These are phyloP conservation scores for Entomortierella chlamydospora DNA, from an alignment of 192 early-diverging fungal genomes.

Conservation along the genomic window DNA sequence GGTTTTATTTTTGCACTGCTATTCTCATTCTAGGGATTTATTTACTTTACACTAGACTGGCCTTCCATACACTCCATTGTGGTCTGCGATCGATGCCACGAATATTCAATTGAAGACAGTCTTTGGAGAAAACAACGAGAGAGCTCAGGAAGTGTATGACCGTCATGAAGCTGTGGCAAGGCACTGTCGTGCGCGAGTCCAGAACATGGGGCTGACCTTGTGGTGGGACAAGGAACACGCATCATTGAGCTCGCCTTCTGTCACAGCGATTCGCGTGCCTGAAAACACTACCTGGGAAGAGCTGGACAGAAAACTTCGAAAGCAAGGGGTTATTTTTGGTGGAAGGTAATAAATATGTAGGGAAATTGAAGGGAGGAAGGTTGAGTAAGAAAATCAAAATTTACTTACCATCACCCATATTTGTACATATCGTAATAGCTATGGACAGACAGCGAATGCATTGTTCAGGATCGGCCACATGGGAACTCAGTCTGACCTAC, in stretches of 20 bases:
- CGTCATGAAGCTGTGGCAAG: slow-evolving; percentile 29
- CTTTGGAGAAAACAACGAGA: slow-evolving; percentile 20
- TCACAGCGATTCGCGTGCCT: slow-evolving; percentile 43
- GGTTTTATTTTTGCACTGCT: slow-evolving; percentile 1
- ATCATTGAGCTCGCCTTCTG: slow-evolving; percentile 33
- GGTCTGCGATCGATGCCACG: slow-evolving; percentile 48
- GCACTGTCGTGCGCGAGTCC: slow-evolving; percentile 36
- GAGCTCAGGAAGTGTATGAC: slow-evolving; percentile 10
- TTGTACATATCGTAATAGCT: too few species aligned
- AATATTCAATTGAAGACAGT: slow-evolving; percentile 29
- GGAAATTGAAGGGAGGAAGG: background rate
- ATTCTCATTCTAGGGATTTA: background rate
- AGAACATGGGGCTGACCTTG: slow-evolving; percentile 40
- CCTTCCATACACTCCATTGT: slow-evolving; percentile 45
- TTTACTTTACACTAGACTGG: background rate
- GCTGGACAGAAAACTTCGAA: slow-evolving; percentile 40
- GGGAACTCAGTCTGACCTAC: slow-evolving; percentile 42
- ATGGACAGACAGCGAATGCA: slow-evolving; percentile 44
- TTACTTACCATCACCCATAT: too few species aligned
- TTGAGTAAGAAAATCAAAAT: too few species aligned
- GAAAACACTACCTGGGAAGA: slow-evolving; percentile 44
- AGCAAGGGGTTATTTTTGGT: slow-evolving; percentile 45
- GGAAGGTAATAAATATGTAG: slow-evolving; percentile 35
- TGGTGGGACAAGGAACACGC: slow-evolving; percentile 30
- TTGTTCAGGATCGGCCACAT: slow-evolving; percentile 50